Base-by-base conservation (phyloP, 108 stramenopile genomes). In the Schizochytrium sp. region DNA sequence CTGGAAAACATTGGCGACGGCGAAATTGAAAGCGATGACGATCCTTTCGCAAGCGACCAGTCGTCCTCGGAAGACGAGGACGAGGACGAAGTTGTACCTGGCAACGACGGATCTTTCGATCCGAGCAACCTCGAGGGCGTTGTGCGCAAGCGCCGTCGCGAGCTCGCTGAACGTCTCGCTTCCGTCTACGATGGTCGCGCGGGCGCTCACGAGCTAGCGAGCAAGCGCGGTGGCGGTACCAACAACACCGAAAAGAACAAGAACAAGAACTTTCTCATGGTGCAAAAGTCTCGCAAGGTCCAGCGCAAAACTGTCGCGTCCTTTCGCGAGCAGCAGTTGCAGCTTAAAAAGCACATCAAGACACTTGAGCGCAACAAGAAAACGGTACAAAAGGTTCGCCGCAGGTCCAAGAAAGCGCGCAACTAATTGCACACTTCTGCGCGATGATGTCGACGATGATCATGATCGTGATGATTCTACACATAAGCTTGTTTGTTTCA, bases 171-270 rank as follows among this genome's bases (percentile, higher is more conserved):
- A 19, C 59, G 87, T 45, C 87, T 60, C 21, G 87, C 87, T 6
- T 43, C 87, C 34, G 72, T 72, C 18, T 44, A 60, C 87, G 72
- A 88, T 14, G 87, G 69, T 72, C 69, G 69, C 87, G 34, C 21
- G 6, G 69, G 87, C n/a, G 87, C 59, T n/a, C 59, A 88, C 29
- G 71, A 88, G 87, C 41, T 45, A 12, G 48, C 21, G 6, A 89
- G 45, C 89, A 91, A 89, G 53, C 95, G 96, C 21, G 93, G 92
- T 43, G 97, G 97, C 59, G 97, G 97, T 58, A 94, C 95, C 28
- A 98, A 96, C 43, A 98, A 98, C 90, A 95, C 92, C 12, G 97
- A 98, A 91, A 98, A 98, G 92, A 91, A 90, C 87, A 91, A 96
- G 59, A 95, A 92, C 72, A 98, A 98, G 95, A 97, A 96, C 90